Conservation (phyloP, 2,329 filamentous ascomycete genomes). For the Colletotrichum orbiculare region DNA sequence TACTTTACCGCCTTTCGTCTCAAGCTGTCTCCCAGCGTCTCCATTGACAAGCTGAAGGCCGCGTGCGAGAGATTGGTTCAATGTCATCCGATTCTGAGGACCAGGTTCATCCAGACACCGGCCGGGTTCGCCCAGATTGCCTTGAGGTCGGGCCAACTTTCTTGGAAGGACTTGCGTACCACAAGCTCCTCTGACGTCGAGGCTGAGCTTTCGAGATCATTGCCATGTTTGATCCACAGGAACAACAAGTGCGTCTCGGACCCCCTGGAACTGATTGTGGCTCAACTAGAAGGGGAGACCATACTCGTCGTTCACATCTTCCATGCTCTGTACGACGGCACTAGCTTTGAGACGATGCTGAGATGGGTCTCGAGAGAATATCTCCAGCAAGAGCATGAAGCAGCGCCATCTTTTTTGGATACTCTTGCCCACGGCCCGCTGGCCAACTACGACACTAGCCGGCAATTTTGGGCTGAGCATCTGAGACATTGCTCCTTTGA, state of each 20-base stretch:
- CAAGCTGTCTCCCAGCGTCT: conserved; percentile 56
- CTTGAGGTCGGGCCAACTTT: conserved; percentile 53
- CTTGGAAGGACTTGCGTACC: conserved; percentile 55
- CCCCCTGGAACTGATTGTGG: conserved; percentile 64
- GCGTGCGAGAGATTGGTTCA: conserved; percentile 69
- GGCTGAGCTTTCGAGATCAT: conserved; percentile 47
- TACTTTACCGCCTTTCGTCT: conserved; percentile 86
- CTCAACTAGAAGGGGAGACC: conserved; percentile 43
- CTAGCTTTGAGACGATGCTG: conserved; percentile 77
- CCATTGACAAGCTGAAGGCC: conserved; percentile 58
- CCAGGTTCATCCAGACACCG: conserved; percentile 76
- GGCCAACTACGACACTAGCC: conserved; percentile 51
- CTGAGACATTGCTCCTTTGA: conserved; percentile 52
- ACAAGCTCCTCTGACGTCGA: conserved; percentile 46
- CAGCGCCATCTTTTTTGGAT: conserved; percentile 71
- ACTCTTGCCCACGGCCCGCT: conserved; percentile 78
- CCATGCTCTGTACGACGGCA: conserved; percentile 89
- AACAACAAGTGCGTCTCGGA: conserved; percentile 61
- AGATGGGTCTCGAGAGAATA: conserved; percentile 67
- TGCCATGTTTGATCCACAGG: conserved; percentile 62
- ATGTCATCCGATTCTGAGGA: conserved; percentile 74
- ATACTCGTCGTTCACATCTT: conserved; percentile 77
- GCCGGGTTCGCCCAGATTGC: conserved; percentile 84
- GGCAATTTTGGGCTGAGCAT: conserved; percentile 75
- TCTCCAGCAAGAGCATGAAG: conserved; percentile 39